Evolutionary conservation across 1,284 basidiomycete species (phyloP).

Genomic region (Takashimella tepidaria): DNA sequence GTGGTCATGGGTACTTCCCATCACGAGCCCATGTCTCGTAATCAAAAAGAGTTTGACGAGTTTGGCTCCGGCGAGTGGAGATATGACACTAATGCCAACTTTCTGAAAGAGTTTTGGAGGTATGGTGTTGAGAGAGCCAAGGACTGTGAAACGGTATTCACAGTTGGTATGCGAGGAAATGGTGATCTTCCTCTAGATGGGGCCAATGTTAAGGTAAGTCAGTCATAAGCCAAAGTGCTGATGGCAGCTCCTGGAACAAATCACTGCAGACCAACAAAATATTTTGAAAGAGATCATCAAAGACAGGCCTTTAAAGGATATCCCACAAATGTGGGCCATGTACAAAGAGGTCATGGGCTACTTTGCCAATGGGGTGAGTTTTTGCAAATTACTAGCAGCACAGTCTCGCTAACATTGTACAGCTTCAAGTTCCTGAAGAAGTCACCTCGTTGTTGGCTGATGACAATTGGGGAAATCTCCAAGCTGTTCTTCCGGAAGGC

Average conservation of each 20-base stretch:
- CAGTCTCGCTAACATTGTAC: slow-evolving; percentile 21
- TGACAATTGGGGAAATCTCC: slow-evolving; percentile 44
- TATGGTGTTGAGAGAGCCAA: slow-evolving; percentile 28
- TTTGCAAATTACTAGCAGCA: too few relatives aligned
- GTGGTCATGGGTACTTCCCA: slow-evolving; percentile 59
- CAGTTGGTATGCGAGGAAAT: slow-evolving; percentile 31
- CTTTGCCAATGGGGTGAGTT: slow-evolving; percentile 58
- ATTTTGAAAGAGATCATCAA: slow-evolving; percentile 56
- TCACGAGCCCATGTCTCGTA: slow-evolving; percentile 44
- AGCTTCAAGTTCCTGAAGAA: slow-evolving; percentile 34
- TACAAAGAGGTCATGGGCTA: slow-evolving; percentile 64
- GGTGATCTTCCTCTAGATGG: slow-evolving; percentile 22
- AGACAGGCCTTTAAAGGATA: slow-evolving; percentile 51
- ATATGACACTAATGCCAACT: slow-evolving; percentile 18
- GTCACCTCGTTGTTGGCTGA: slow-evolving; percentile 29
- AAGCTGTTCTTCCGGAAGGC: slow-evolving; percentile 49
- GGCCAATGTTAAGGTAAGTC: slow-evolving; percentile 12
- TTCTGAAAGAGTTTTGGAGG: slow-evolving; percentile 22
- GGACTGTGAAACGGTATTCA: slow-evolving; percentile 24
- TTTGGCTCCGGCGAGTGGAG: slow-evolving; percentile 15
- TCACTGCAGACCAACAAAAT: slow-evolving; percentile 58
- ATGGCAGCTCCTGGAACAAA: slow-evolving; percentile 17
- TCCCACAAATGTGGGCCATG: slow-evolving; percentile 53
- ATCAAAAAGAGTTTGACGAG: slow-evolving; percentile 5
- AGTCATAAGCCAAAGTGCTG: slow-evolving; percentile 1